phyloP scores from a whole-genome alignment of 495 filamentous ascomycete genomes.

The Podospora australis region DNA sequence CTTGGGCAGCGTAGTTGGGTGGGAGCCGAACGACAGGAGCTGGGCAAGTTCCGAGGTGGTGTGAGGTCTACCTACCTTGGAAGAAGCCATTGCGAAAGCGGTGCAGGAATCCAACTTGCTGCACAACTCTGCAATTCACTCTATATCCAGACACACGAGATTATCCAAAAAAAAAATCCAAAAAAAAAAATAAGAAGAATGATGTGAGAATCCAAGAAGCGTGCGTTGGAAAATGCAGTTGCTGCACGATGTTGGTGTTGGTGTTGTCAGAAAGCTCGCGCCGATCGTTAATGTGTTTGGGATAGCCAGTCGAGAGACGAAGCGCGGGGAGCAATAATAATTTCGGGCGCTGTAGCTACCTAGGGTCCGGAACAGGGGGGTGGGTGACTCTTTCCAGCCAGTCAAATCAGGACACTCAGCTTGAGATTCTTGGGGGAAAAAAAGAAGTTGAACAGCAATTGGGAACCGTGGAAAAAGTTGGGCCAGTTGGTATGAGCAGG shows the following conservation, averaged over 20 bases:
- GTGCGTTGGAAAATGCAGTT: constrained; percentile 5
- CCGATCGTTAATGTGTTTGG: background rate
- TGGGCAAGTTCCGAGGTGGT: constrained; percentile 15
- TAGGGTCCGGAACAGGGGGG: constrained; percentile 18
- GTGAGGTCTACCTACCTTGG: constrained; percentile 38
- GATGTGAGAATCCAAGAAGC: background rate
- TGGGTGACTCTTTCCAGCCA: constrained; percentile 17
- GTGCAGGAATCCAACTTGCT: constrained; percentile 12
- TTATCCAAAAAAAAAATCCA: constrained; percentile 9
- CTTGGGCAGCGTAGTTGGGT: constrained; percentile 30
- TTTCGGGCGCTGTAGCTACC: constrained; percentile 20
- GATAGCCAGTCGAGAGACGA: constrained; percentile 11
- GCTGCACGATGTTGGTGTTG: constrained; percentile 6
- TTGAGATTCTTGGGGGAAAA: constrained; percentile 7
- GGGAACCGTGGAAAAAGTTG: constrained; percentile 8
- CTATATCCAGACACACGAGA: constrained; percentile 15
- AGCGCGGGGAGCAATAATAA: constrained; percentile 34
- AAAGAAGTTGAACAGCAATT: constrained; percentile 18
- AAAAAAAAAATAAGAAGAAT: too few species aligned
- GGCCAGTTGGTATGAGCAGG: background rate
- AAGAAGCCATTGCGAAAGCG: constrained; percentile 46
- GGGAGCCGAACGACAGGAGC: constrained; percentile 14
- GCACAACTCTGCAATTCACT: constrained; percentile 14
- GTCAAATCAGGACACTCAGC: too few species aligned
- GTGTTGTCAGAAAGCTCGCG: constrained; percentile 7